Evolutionary conservation across 768 basidiomycete genomes (phyloP).

Genomic region (Phanerochaete sordida): DNA sequence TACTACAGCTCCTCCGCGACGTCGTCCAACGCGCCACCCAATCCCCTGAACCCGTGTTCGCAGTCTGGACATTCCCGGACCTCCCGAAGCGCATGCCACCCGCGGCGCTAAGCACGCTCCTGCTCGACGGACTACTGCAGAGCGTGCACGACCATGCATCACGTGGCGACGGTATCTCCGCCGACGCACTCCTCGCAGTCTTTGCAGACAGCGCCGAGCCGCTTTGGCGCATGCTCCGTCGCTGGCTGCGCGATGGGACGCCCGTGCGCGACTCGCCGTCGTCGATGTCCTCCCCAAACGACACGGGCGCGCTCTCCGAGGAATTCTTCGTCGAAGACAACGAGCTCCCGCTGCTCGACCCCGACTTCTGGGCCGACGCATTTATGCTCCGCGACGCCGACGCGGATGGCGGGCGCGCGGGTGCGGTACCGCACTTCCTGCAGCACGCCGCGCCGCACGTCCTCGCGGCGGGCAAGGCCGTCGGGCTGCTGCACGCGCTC

Average conservation of each 20-base stretch:
- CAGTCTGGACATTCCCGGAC: slow-evolving; percentile 39
- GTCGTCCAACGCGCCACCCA: slow-evolving; percentile 27
- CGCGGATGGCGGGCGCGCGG: slow-evolving; percentile 22
- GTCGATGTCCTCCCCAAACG: not conserved
- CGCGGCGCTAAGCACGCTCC: slow-evolving; percentile 48
- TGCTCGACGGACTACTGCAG: slow-evolving; percentile 63
- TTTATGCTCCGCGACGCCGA: slow-evolving; percentile 51
- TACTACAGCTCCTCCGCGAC: slow-evolving; percentile 46
- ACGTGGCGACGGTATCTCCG: slow-evolving; percentile 51
- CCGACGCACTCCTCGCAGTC: slow-evolving; percentile 55
- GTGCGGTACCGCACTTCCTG: slow-evolving; percentile 53
- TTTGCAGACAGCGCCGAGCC: slow-evolving; percentile 66
- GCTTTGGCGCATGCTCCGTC: slow-evolving; percentile 66
- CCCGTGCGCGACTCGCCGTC: slow-evolving; percentile 31
- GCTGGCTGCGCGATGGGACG: slow-evolving; percentile 76
- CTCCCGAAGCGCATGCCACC: slow-evolving; percentile 41
- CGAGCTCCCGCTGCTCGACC: slow-evolving; percentile 51
- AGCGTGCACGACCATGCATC: slow-evolving; percentile 55
- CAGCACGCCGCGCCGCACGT: slow-evolving; percentile 54
- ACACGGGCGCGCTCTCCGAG: slow-evolving; percentile 41
- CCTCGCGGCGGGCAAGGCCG: slow-evolving; percentile 69
- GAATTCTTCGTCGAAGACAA: slow-evolving; percentile 83
- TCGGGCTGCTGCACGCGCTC: slow-evolving; percentile 69
- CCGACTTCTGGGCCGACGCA: slow-evolving; percentile 78
- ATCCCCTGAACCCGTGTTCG: slow-evolving; percentile 20